A percentile compares a stretch with the other conserved stretches of the same genome.
phyloP scores from a whole-genome alignment of 2,329 filamentous ascomycete genomes.

The Penicillium sp. region DNA sequence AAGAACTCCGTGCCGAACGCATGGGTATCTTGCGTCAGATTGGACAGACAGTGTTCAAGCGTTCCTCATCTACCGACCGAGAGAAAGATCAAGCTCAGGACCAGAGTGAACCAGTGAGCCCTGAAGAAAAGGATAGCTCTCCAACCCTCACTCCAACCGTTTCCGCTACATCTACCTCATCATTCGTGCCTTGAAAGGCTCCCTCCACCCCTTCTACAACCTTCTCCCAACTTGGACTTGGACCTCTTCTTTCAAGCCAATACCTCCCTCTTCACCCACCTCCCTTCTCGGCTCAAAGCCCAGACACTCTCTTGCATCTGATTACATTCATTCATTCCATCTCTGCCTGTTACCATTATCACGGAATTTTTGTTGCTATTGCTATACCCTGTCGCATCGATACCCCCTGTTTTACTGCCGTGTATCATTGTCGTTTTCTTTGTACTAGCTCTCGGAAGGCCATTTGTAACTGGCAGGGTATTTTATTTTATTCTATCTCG shows the following conservation, averaged over 20 bases:
- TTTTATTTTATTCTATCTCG: conserved; percentile 3
- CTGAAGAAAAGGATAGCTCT: conserved; percentile 37
- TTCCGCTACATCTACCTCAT: conserved; percentile 38
- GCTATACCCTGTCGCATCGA: conserved; percentile 21
- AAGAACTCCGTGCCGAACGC: conserved; percentile 42
- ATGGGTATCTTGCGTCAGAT: conserved; percentile 44
- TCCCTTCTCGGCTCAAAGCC: conserved; percentile 3
- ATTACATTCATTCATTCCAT: conserved; percentile 18
- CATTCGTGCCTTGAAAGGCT: conserved; percentile 24
- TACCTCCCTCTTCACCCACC: background rate
- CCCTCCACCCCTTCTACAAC: background rate
- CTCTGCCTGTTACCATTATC: conserved; percentile 12
- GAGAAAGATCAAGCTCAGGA: conserved; percentile 33
- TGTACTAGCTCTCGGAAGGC: conserved; percentile 1
- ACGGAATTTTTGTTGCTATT: conserved; percentile 18
- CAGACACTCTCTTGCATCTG: conserved; percentile 14
- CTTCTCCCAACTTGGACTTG: background rate
- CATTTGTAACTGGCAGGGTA: conserved; percentile 8
- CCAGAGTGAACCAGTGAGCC: conserved; percentile 28
- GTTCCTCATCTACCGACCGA: conserved; percentile 41
- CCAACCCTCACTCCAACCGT: conserved; percentile 37
- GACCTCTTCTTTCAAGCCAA: background rate
- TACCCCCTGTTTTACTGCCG: conserved; percentile 16
- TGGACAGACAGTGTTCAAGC: conserved; percentile 47
- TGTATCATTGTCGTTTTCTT: conserved; percentile 3